A percentile compares a stretch with the other conserved stretches of the same genome.
Conservation (phyloP, 1,284 basidiomycete genomes). For the Pseudozyma sp. region DNA sequence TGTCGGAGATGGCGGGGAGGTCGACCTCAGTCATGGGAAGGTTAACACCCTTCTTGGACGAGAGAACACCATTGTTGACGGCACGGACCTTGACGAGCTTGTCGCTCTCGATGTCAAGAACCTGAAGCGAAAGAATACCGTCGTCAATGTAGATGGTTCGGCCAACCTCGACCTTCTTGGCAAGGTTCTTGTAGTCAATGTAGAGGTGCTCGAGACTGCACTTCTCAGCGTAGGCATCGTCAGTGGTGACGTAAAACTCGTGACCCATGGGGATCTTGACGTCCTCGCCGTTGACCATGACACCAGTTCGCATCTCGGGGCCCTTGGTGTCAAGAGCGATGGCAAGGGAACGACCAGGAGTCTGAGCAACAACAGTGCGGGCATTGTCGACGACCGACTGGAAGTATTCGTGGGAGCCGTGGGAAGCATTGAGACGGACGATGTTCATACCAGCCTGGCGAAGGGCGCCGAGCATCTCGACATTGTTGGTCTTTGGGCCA, state of each 20-base stretch:
- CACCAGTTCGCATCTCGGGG: constrained; percentile 97
- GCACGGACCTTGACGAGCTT: constrained; percentile 77
- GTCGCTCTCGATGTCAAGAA: constrained; percentile 77
- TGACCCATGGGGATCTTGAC: constrained; percentile 90
- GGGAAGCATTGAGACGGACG: constrained; percentile 67
- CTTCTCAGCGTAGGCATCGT: constrained; percentile 81
- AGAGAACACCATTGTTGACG: constrained; percentile 91
- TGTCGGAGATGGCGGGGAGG: constrained; percentile 95
- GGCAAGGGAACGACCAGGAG: constrained; percentile 85
- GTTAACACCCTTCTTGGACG: constrained; percentile 99
- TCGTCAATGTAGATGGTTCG: constrained; percentile 98
- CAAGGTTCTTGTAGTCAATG: constrained; percentile 80
- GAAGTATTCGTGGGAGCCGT: constrained; percentile 68
- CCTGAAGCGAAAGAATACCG: constrained; percentile 93
- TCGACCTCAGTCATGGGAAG: constrained; percentile 98
- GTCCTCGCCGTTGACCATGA: constrained; percentile 88
- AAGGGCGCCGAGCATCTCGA: constrained; percentile 64
- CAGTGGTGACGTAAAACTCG: constrained; percentile 91
- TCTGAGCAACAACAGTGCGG: constrained; percentile 59
- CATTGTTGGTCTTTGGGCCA: constrained; percentile 67
- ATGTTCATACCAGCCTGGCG: constrained; percentile 68
- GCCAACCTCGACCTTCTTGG: constrained; percentile 93
- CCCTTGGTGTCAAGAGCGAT: constrained; percentile 99
- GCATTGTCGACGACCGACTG: constrained; percentile 67
- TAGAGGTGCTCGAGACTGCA: constrained; percentile 80